Evolutionary conservation across 805 yeast genomes (phyloP).

Genomic region (Spathaspora girioi): DNA sequence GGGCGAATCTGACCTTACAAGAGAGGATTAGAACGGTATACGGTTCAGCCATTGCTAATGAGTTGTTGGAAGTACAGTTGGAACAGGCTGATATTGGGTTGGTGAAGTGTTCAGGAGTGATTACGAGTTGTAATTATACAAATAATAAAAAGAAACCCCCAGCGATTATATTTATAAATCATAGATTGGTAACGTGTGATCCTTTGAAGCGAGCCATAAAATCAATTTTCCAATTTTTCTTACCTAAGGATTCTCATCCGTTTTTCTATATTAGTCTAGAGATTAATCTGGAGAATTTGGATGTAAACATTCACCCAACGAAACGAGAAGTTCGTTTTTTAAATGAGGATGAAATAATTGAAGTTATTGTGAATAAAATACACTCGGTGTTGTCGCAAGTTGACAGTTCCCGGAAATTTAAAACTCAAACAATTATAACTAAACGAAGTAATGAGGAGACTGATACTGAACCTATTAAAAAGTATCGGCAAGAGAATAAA

Average conservation of each 20-base stretch:
- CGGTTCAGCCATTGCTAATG: constrained; percentile 67
- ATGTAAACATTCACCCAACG: constrained; percentile 95
- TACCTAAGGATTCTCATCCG: constrained; percentile 75
- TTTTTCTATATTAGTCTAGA: constrained; percentile 73
- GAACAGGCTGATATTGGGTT: constrained; percentile 46
- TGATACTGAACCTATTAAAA: constrained; percentile 14
- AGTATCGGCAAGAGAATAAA: constrained; percentile 55
- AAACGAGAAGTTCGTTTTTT: constrained; percentile 87
- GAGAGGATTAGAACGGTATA: constrained; percentile 75
- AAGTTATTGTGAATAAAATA: constrained; percentile 46
- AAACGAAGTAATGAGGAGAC: constrained; percentile 15
- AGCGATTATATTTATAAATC: constrained; percentile 82
- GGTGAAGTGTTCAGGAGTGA: constrained; percentile 48
- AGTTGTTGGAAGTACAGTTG: constrained; percentile 38
- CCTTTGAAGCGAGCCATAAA: constrained; percentile 68
- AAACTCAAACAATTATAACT: constrained; percentile 52
- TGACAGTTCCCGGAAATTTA: constrained; percentile 67
- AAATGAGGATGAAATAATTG: constrained; percentile 81
- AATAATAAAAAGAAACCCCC: constrained; percentile 58
- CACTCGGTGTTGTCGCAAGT: constrained; percentile 49
- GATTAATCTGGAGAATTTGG: constrained; percentile 67
- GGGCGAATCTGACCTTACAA: constrained; percentile 44
- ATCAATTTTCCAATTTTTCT: constrained; percentile 56
- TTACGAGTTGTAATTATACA: constrained; percentile 65
- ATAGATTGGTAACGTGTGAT: constrained; percentile 78